Percentiles rank a stretch among this genome's conserved stretches.
These are phyloP conservation scores for Byssoonygena ceratinophila DNA, from an alignment of 2,329 filamentous ascomycete genomes.

Conservation along the genomic window DNA sequence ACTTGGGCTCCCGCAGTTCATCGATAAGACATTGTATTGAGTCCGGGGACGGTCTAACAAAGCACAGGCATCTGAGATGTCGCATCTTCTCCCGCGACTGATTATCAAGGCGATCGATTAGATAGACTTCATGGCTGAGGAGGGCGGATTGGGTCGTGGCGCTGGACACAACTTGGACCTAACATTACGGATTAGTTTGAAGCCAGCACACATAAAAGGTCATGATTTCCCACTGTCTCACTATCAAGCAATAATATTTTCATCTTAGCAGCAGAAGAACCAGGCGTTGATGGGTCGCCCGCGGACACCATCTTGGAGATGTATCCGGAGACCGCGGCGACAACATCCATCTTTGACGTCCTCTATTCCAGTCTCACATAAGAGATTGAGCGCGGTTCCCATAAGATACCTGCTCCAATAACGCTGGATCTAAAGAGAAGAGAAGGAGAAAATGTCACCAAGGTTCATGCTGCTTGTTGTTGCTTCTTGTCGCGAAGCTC, in stretches of 20 bases:
- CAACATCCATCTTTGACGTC: slow-evolving; percentile 64
- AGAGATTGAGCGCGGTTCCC: not conserved
- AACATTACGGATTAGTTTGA: slow-evolving; percentile 20
- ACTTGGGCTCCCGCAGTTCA: slow-evolving; percentile 89
- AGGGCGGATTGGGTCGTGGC: slow-evolving; percentile 91
- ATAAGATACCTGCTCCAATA: not conserved
- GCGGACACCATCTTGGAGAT: slow-evolving; percentile 89
- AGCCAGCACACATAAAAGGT: slow-evolving; percentile 17
- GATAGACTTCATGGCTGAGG: slow-evolving; percentile 92
- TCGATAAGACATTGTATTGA: slow-evolving; percentile 91
- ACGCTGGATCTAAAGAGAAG: not conserved
- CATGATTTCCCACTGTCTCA: slow-evolving; percentile 62
- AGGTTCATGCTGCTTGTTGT: not conserved
- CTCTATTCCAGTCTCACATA: not conserved
- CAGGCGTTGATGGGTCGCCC: slow-evolving; percentile 56
- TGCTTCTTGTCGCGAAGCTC: too few species aligned
- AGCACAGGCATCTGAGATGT: slow-evolving; percentile 84
- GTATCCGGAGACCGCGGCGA: slow-evolving; percentile 86
- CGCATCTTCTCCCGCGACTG: slow-evolving; percentile 90
- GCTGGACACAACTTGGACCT: slow-evolving; percentile 84
- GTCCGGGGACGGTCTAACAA: slow-evolving; percentile 81
- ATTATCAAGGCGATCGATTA: slow-evolving; percentile 93
- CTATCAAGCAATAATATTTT: slow-evolving; percentile 90
- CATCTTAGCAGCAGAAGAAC: slow-evolving; percentile 76
- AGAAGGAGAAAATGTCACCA: not conserved